These are phyloP conservation scores for Melaleuca quinquenervia DNA, from an alignment of 345 rosid species.

Conservation along the genomic window DNA sequence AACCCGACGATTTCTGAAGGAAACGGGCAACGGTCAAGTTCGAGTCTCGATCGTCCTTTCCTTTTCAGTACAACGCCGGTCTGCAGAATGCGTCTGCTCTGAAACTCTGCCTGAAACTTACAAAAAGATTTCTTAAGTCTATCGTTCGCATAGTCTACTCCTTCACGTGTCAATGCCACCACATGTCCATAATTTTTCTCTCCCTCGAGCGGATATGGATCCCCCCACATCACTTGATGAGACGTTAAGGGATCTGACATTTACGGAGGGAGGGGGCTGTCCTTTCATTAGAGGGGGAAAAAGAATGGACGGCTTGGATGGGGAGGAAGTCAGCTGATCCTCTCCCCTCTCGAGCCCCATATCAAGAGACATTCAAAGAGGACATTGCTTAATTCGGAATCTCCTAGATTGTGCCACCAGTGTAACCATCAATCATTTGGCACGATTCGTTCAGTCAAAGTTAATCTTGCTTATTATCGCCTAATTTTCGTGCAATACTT, in stretches of 20 bases:
- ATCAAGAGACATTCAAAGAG: not conserved
- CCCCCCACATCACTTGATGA: too few species aligned
- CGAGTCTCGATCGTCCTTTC: not conserved
- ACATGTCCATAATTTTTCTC: not conserved
- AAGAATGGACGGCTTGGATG: too few species aligned
- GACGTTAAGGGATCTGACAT: too few species aligned
- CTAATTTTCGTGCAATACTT: not conserved
- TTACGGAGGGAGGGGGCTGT: too few species aligned
- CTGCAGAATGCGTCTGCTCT: not conserved
- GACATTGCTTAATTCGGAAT: not conserved
- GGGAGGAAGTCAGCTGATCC: too few species aligned
- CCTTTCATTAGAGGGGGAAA: too few species aligned
- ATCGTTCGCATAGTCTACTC: not conserved
- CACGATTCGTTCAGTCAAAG: not conserved
- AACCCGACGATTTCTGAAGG: not conserved
- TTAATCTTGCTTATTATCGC: not conserved
- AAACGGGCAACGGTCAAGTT: not conserved
- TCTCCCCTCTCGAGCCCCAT: not conserved
- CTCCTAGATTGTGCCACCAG: not conserved
- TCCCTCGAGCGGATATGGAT: too few species aligned
- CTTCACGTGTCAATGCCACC: not conserved
- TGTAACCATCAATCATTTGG: not conserved
- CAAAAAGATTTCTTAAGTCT: not conserved
- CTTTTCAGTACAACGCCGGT: not conserved
- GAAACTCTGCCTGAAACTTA: not conserved